Evolutionary conservation across 73 alveolate species (phyloP), one percentile per base, ranked within the genome.

Genomic region (Paramecium caudatum): DNA sequence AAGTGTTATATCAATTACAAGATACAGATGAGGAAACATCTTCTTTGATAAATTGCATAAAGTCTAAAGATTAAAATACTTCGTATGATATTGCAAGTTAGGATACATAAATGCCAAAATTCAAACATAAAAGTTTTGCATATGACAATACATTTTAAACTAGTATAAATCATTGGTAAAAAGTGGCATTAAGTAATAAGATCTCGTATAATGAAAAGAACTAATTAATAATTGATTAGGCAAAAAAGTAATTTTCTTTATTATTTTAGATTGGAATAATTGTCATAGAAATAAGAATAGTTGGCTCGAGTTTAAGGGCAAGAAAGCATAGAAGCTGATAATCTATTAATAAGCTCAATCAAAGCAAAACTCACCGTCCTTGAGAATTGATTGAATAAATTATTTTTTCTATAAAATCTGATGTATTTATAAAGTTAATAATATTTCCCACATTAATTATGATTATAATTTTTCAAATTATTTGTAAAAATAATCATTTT

Each of bases 331-430:
- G 33, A 65, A 13, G 83, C 49, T 10, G 83, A 65, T 21, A 36
- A 65, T 33, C 49, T 65, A 0, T 13, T 65, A n/a, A 65, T 65
- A 32, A 65, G 49, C 34, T 65, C 83, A 2, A 65, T 65, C 34
- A 65, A 65, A 36, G 83, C 83, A 4, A 65, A 65, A 36, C 39
- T 65, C 5, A 65, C 83, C 27, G 83, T 65, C 34, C 34, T 65
- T 5, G 83, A 65, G 39, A 65, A 65, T 65, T 65, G 83, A 65
- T 12, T 55, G n/a, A n/a, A n/a, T n/a, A n/a, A n/a, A n/a, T n/a
- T n/a, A n/a, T n/a, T n/a, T n/a, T n/a, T n/a, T n/a, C n/a, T n/a
- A n/a, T n/a, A n/a, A n/a, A n/a, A n/a, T n/a, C n/a, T n/a, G n/a
- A n/a, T n/a, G n/a, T n/a, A n/a, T n/a, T n/a, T n/a, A n/a, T n/a